These are phyloP conservation scores for Physcomitrellopsis africana DNA, from an alignment of 225 moss, liverwort and hornwort genomes.

Conservation along the genomic window DNA sequence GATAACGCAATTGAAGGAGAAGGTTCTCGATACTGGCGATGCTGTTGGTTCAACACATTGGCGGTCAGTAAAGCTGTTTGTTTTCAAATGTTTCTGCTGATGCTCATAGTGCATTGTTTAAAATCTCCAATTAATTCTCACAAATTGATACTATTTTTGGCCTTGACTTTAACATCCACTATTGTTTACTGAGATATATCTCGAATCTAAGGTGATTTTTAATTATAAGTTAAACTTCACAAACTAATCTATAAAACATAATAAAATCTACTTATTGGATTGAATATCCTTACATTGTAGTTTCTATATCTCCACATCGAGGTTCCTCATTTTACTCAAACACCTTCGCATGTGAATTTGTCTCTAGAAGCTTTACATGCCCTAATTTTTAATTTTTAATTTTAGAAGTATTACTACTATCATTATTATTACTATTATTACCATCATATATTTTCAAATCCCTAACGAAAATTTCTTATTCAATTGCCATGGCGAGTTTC, in stretches of 20 bases:
- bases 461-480: too few species aligned
- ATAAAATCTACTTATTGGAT: not conserved
- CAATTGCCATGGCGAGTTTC: too few species aligned
- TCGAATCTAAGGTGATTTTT: not conserved
- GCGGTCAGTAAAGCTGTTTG: constrained; percentile 43
- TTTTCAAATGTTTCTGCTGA: not conserved
- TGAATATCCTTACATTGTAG: too few species aligned
- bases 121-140: constrained; percentile 12
- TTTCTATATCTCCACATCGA: too few species aligned
- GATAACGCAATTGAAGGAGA: constrained; percentile 71
- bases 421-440: too few species aligned
- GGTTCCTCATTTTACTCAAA: too few species aligned
- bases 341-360: not conserved
- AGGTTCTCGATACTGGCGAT: constrained; percentile 70
- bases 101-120: not conserved
- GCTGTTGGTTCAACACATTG: constrained; percentile 51
- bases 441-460: too few species aligned
- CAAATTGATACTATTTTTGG: not conserved
- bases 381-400: not conserved
- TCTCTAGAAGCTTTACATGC: not conserved
- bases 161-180: not conserved
- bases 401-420: not conserved
- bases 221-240: too few species aligned
- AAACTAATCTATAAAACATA: not conserved
- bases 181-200: not conserved